Evolutionary conservation across 768 basidiomycete genomes (phyloP).

Genomic region (Tulasnella sp.): DNA sequence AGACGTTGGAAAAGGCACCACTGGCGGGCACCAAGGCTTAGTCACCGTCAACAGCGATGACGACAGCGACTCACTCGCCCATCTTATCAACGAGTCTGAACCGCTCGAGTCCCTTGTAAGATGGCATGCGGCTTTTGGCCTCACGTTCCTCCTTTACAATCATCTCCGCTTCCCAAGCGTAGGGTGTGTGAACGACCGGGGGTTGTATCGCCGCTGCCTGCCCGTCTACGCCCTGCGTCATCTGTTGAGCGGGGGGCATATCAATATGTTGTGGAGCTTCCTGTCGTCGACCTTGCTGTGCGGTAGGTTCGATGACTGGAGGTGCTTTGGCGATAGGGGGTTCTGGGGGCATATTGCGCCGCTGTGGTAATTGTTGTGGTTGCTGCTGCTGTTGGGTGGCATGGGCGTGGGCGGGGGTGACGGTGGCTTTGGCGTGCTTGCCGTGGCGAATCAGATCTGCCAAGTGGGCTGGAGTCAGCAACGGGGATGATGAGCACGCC

Average conservation of each 20-base stretch:
- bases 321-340: conserved; percentile 19
- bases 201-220: conserved; percentile 7
- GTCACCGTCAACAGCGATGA: conserved; percentile 9
- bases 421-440: conserved; percentile 38
- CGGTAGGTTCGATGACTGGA: conserved; percentile 15
- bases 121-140: conserved; percentile 66
- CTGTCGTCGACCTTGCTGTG: conserved; percentile 14
- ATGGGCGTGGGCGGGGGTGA: conserved; percentile 16
- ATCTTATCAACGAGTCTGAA: conserved; percentile 71
- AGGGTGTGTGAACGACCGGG: conserved; percentile 22
- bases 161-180: conserved; percentile 36
- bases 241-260: background rate
- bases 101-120: conserved; percentile 70
- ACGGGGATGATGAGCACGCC: conserved; percentile 20
- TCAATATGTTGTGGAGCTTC: conserved; percentile 21
- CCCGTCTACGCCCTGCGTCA: conserved; percentile 2
- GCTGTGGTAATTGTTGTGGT: conserved; percentile 22
- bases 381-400: conserved; percentile 24
- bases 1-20: conserved; percentile 98
- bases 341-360: conserved; percentile 29
- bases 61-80: conserved; percentile 64
- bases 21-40: conserved; percentile 30
- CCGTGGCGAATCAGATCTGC: conserved; percentile 75
- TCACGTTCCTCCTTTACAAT: conserved; percentile 67
- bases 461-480: background rate